phyloP scores from a whole-genome alignment of 768 basidiomycete genomes.

The Tylopilus plumbeoviolaceoides region DNA sequence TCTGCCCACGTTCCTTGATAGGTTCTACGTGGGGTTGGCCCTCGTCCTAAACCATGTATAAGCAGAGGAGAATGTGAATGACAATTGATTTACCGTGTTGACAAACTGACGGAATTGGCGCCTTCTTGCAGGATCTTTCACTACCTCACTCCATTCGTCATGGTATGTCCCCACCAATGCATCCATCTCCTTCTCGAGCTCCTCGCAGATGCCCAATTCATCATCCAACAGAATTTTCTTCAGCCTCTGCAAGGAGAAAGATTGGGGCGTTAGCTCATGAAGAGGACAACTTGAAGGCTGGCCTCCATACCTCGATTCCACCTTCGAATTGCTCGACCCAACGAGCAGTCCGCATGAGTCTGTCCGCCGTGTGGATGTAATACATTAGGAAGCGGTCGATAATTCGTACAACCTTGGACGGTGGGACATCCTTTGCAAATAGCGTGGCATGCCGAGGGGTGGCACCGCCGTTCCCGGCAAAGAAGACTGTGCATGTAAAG shows the following conservation, averaged over 20 bases:
- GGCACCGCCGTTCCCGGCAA: conserved; percentile 70
- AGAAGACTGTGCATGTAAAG: conserved; percentile 30
- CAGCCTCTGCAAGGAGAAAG: conserved; percentile 41
- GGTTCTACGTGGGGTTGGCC: conserved; percentile 34
- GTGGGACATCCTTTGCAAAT: conserved; percentile 64
- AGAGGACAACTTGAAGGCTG: no score
- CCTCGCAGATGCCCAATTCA: conserved; percentile 64
- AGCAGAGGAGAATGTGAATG: not conserved
- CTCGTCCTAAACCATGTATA: not conserved
- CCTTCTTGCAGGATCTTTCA: conserved; percentile 46
- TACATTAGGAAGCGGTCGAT: conserved; percentile 64
- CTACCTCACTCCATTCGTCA: conserved; percentile 68
- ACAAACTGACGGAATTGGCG: conserved; percentile 60
- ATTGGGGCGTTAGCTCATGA: not conserved
- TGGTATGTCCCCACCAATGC: conserved; percentile 60
- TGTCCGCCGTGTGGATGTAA: conserved; percentile 73
- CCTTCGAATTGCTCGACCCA: conserved; percentile 73
- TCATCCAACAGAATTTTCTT: conserved; percentile 64
- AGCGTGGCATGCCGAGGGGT: conserved; percentile 60
- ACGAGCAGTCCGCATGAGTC: conserved; percentile 64
- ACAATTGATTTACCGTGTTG: conserved; percentile 43
- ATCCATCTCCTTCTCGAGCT: conserved; percentile 65
- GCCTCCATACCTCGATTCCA: conserved; percentile 48
- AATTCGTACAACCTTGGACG: conserved; percentile 54
- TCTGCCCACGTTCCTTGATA: conserved; percentile 58